phyloP scores from a whole-genome alignment of 345 rosid genomes.

The Gynandropsis gynandra region DNA sequence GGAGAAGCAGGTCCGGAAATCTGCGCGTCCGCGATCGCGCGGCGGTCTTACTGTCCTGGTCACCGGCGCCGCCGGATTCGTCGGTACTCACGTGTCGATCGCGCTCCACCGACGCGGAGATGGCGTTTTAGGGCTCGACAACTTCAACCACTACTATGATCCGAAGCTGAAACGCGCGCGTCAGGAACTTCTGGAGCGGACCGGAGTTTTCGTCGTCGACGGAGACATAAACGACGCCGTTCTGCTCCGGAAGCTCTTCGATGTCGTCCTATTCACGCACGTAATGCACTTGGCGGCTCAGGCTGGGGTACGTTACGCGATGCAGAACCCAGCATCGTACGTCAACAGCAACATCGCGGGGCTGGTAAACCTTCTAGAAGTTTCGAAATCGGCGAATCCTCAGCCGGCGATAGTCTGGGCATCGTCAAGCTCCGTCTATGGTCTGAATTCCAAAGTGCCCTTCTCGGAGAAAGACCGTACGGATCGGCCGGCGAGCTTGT shows the following conservation, averaged over 20 bases:
- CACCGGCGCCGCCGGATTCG: conserved; percentile 62
- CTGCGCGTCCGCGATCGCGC: conserved; percentile 28
- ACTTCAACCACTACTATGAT: conserved; percentile 47
- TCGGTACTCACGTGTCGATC: conserved; percentile 42
- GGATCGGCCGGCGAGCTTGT: conserved; percentile 41
- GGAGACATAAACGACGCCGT: conserved; percentile 41
- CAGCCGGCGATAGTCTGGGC: conserved; percentile 54
- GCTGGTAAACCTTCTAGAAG: conserved; percentile 41
- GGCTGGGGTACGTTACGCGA: conserved; percentile 46
- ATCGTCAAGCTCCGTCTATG: conserved; percentile 48
- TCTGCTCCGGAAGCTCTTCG: conserved; percentile 38
- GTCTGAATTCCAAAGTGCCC: conserved; percentile 39
- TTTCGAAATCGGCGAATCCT: conserved; percentile 35
- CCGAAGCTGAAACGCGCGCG: conserved; percentile 38
- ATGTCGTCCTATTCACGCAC: conserved; percentile 34
- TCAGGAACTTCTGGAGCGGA: conserved; percentile 26
- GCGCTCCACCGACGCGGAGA: conserved; percentile 47
- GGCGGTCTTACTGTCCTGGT: conserved; percentile 39
- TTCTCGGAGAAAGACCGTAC: conserved; percentile 45
- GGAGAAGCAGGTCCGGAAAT: conserved; percentile 34
- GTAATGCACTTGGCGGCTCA: conserved; percentile 47
- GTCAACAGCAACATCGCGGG: conserved; percentile 48
- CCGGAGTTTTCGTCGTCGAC: conserved; percentile 39
- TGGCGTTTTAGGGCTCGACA: conserved; percentile 51
- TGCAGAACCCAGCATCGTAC: conserved; percentile 47